A percentile compares a stretch with the other conserved stretches of the same genome.
phyloP scores from a whole-genome alignment of 2,329 filamentous ascomycete genomes.

The Colletotrichum tropicale region DNA sequence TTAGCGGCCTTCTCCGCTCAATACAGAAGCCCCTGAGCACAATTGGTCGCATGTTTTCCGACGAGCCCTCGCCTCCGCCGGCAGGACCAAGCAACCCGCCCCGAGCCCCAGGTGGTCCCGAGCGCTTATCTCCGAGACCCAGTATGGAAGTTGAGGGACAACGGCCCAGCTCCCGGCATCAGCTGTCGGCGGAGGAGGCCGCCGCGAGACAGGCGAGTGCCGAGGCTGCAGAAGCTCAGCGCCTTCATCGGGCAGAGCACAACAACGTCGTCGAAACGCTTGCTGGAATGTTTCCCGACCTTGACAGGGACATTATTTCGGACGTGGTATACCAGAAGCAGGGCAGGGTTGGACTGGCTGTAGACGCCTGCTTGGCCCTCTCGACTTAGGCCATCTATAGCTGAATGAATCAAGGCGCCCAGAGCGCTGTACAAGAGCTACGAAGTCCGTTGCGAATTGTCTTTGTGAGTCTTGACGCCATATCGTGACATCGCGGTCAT shows the following conservation, averaged over 20 bases:
- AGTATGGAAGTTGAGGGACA: slow-evolving; percentile 28
- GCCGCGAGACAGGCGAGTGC: slow-evolving; percentile 90
- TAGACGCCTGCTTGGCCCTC: slow-evolving; percentile 82
- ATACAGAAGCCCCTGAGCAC: slow-evolving; percentile 91
- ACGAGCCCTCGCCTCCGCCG: slow-evolving; percentile 47
- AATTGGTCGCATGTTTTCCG: slow-evolving; percentile 94
- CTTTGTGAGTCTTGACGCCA: neutral
- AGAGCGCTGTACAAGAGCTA: neutral
- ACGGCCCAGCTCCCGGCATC: slow-evolving; percentile 28
- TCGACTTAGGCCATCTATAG: slow-evolving; percentile 38
- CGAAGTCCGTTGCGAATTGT: fast-evolving
- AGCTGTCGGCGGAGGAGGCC: slow-evolving; percentile 79
- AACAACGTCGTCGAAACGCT: slow-evolving; percentile 91
- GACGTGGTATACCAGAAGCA: slow-evolving; percentile 97
- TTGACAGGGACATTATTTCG: slow-evolving; percentile 93
- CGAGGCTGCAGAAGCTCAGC: slow-evolving; percentile 84
- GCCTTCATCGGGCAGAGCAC: slow-evolving; percentile 85
- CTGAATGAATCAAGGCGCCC: neutral
- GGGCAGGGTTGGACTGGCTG: slow-evolving; percentile 85
- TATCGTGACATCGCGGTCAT: neutral
- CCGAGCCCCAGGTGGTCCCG: slow-evolving; percentile 40
- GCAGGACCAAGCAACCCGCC: slow-evolving; percentile 33
- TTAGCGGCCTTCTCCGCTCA: slow-evolving; percentile 83
- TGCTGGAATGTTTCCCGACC: slow-evolving; percentile 93
- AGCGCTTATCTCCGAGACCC: slow-evolving; percentile 34